A percentile compares a stretch with the other conserved stretches of the same genome.
These are phyloP conservation scores for Cryptosporidium baileyi DNA, from an alignment of 169 alveolate species.

Conservation along the genomic window DNA sequence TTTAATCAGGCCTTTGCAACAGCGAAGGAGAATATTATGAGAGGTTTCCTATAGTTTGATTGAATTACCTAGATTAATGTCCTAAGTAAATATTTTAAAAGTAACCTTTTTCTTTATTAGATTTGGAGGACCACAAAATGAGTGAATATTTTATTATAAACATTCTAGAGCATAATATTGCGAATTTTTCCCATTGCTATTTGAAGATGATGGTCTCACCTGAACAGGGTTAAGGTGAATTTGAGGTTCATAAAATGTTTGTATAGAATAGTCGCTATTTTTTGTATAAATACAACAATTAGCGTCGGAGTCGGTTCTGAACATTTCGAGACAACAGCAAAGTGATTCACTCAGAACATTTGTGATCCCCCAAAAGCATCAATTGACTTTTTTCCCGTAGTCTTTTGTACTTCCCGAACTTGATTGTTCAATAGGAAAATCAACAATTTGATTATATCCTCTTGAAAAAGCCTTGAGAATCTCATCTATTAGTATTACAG, in stretches of 20 bases:
- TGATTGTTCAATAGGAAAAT: constrained; percentile 23
- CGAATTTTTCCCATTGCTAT: constrained; percentile 47
- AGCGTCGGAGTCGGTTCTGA: constrained; percentile 57
- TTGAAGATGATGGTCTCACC: constrained; percentile 60
- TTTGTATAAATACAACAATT: constrained; percentile 62
- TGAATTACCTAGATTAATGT: background rate
- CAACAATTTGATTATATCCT: constrained; percentile 65
- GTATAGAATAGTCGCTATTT: background rate
- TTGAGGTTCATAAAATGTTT: constrained; percentile 57
- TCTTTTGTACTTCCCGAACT: background rate
- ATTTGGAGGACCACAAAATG: constrained; percentile 64
- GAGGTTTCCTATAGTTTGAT: constrained; percentile 48
- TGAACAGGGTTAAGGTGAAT: constrained; percentile 1
- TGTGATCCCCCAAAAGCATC: constrained; percentile 70
- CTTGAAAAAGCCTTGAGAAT: constrained; percentile 91
- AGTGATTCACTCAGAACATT: constrained; percentile 40
- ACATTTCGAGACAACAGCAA: constrained; percentile 59
- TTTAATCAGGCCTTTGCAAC: constrained; percentile 67
- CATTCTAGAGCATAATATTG: constrained; percentile 68
- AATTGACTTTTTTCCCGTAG: background rate
- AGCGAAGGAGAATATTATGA: constrained; percentile 64
- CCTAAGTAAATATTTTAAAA: background rate
- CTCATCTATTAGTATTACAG: constrained; percentile 97
- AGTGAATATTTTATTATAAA: background rate
- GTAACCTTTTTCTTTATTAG: background rate